Conservation (phyloP, 2,329 filamentous ascomycete species). For the Exophiala phaeomuriformis region DNA sequence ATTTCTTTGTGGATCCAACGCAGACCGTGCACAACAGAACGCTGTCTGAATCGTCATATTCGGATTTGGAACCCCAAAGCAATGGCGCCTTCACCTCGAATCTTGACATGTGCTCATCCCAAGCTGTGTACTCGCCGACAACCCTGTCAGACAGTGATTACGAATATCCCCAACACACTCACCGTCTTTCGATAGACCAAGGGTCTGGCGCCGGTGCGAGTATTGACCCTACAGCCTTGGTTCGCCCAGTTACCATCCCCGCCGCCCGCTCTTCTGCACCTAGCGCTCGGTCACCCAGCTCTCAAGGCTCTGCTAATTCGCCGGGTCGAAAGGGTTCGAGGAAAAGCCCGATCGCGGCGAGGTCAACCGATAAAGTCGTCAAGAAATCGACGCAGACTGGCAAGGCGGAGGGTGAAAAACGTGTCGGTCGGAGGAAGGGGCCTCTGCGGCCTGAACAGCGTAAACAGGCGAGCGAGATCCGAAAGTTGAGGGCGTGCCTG, state of each 20-base stretch:
- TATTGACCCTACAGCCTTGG: constrained; percentile 61
- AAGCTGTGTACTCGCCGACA: constrained; percentile 73
- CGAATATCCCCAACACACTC: constrained; percentile 37
- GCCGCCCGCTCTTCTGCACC: constrained; percentile 44
- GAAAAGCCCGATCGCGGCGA: constrained; percentile 70
- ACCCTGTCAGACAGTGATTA: constrained; percentile 67
- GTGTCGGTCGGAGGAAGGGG: constrained; percentile 81
- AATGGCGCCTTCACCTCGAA: constrained; percentile 62
- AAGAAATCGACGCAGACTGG: constrained; percentile 64
- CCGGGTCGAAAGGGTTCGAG: constrained; percentile 59
- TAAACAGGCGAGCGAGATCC: constrained; percentile 93
- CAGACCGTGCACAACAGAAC: constrained; percentile 84
- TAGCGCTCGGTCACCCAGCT: constrained; percentile 56
- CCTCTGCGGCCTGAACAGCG: constrained; percentile 87
- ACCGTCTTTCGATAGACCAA: constrained; percentile 37
- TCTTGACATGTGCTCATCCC: constrained; percentile 71
- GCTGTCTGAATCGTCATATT: constrained; percentile 75
- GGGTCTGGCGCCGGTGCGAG: constrained; percentile 38
- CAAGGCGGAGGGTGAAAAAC: constrained; percentile 87
- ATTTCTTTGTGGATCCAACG: constrained; percentile 81
- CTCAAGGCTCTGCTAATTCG: constrained; percentile 53
- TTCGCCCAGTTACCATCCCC: constrained; percentile 55
- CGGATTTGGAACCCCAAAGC: constrained; percentile 56
- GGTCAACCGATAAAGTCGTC: constrained; percentile 75
- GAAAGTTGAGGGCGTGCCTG: constrained; percentile 86